Conservation (phyloP, 257 asterid species). For the Nicotiana benthamiana region DNA sequence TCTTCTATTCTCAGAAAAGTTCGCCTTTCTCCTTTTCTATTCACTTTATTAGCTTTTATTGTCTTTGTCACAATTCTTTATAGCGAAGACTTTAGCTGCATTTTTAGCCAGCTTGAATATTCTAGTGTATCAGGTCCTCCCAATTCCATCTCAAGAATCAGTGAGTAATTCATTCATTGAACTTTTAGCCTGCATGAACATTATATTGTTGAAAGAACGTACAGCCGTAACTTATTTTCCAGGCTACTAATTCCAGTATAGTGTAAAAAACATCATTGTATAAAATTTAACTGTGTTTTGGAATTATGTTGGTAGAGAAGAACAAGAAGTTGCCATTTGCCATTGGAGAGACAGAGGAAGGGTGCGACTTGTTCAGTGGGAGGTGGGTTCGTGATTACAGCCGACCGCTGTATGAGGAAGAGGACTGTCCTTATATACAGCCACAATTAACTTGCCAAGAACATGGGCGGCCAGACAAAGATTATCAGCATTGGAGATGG, state of each 20-base stretch:
- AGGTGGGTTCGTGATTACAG: conserved; percentile 52
- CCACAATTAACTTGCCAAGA: conserved; percentile 42
- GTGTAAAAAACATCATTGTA: background rate
- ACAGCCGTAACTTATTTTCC: background rate
- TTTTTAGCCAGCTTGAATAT: conserved; percentile 18
- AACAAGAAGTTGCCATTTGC: conserved; percentile 23
- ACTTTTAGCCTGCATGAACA: too few species aligned
- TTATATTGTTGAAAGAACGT: background rate
- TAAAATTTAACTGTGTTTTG: background rate
- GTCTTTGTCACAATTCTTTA: conserved; percentile 32
- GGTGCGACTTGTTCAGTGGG: conserved; percentile 54
- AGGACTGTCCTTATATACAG: conserved; percentile 56
- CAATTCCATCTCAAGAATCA: conserved; percentile 15
- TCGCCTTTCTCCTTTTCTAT: conserved; percentile 28
- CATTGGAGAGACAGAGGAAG: conserved; percentile 18
- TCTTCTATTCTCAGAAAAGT: conserved; percentile 13
- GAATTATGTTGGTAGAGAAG: conserved; percentile 15
- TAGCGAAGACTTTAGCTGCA: conserved; percentile 31
- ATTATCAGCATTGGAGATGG: conserved; percentile 72
- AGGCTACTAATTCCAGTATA: background rate
- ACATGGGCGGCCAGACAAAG: conserved; percentile 58
- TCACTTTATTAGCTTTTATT: conserved; percentile 29
- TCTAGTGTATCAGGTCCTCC: conserved; percentile 6
- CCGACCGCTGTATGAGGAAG: conserved; percentile 54
- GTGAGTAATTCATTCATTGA: conserved; percentile 24